Conservation (phyloP, 495 filamentous ascomycete species). For the Tuber borchii region DNA sequence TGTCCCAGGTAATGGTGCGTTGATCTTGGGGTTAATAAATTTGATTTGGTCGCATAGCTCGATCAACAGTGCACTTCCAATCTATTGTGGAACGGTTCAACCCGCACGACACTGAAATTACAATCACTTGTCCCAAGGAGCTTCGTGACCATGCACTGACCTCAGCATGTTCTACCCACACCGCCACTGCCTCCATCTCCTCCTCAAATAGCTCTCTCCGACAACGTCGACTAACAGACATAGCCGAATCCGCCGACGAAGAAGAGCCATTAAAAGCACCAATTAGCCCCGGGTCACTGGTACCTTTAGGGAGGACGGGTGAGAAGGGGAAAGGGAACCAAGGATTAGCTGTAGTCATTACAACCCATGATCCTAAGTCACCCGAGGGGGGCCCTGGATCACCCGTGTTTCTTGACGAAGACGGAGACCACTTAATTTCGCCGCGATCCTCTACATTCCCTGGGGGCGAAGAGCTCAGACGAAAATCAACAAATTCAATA, state of each 20-base stretch:
- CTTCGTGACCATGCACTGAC: slow-evolving; percentile 82
- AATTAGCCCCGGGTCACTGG: slow-evolving; percentile 19
- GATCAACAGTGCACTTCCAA: slow-evolving; percentile 89
- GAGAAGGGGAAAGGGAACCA: slow-evolving; percentile 28
- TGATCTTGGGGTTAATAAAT: slow-evolving; percentile 15
- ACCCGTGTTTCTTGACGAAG: slow-evolving; percentile 38
- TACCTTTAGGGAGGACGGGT: slow-evolving; percentile 21
- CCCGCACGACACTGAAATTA: slow-evolving; percentile 76
- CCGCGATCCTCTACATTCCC: slow-evolving; percentile 32
- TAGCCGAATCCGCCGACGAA: slow-evolving; percentile 77
- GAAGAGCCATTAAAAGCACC: slow-evolving; percentile 46
- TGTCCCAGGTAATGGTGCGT: slow-evolving; percentile 9
- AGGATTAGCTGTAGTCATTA: slow-evolving; percentile 41
- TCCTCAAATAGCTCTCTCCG: slow-evolving; percentile 78
- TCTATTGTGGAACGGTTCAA: slow-evolving; percentile 77
- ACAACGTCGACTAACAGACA: slow-evolving; percentile 72
- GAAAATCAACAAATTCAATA: slow-evolving; percentile 52
- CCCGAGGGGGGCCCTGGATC: slow-evolving; percentile 33
- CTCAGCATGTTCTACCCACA: slow-evolving; percentile 81
- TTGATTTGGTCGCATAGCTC: slow-evolving; percentile 52
- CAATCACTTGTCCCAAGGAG: slow-evolving; percentile 64
- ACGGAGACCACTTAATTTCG: slow-evolving; percentile 38
- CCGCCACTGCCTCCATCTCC: slow-evolving; percentile 76
- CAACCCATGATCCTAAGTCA: slow-evolving; percentile 36
- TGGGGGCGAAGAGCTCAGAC: slow-evolving; percentile 44